phyloP scores from a whole-genome alignment of 2,329 filamentous ascomycete species.

The Podosphaera xanthii region DNA sequence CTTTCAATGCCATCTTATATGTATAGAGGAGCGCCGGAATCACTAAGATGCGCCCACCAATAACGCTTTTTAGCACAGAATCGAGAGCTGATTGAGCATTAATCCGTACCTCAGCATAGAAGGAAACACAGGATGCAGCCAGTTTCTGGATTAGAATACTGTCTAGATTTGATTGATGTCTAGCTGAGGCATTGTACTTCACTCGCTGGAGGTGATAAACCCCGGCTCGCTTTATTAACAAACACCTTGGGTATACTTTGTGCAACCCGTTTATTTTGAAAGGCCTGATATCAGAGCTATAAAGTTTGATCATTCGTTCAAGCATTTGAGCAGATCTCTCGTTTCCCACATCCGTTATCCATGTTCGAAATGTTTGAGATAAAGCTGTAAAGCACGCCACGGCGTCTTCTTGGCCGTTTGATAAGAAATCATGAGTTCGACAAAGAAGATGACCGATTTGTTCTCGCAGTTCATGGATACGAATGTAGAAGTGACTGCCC shows the following conservation, averaged over 20 bases:
- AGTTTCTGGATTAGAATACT: constrained; percentile 67
- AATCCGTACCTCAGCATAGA: constrained; percentile 87
- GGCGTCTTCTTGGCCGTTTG: constrained; percentile 73
- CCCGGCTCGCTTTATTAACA: constrained; percentile 82
- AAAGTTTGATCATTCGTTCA: constrained; percentile 64
- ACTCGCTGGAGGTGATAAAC: constrained; percentile 88
- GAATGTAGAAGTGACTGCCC: constrained; percentile 40
- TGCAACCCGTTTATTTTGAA: constrained; percentile 88
- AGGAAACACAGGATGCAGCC: constrained; percentile 68
- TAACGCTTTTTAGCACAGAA: constrained; percentile 75
- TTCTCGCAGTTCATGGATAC: constrained; percentile 62
- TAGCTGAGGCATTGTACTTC: constrained; percentile 74
- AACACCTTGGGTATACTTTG: constrained; percentile 75
- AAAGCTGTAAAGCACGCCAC: constrained; percentile 85
- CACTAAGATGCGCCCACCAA: constrained; percentile 69
- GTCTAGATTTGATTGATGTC: constrained; percentile 77
- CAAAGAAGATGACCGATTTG: constrained; percentile 62
- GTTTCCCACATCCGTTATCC: constrained; percentile 95
- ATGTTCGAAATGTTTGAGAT: constrained; percentile 79
- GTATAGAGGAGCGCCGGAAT: constrained; percentile 69
- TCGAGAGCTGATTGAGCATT: constrained; percentile 83
- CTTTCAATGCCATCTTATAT: constrained; percentile 54
- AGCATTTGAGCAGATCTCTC: constrained; percentile 85
- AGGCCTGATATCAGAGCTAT: constrained; percentile 67
- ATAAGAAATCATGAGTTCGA: constrained; percentile 64